Conservation (phyloP, 1,139 yeast genomes). For the Saccharomyces hybrid region DNA sequence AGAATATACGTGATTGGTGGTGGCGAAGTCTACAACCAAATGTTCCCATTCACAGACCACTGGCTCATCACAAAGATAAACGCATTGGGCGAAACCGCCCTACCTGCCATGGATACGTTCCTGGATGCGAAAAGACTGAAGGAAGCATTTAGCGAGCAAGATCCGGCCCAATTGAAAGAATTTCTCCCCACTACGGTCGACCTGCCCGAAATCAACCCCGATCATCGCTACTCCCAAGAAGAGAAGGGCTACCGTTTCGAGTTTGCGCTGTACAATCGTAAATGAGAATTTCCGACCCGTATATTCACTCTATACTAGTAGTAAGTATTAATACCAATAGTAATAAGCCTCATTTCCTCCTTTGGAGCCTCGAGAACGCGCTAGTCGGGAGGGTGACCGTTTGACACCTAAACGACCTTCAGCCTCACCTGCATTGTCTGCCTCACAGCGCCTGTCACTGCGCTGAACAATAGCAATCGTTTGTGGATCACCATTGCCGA, state of each 20-base stretch:
- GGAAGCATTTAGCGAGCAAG: slow-evolving; percentile 17
- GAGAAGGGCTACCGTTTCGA: slow-evolving; percentile 25
- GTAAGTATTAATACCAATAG: not conserved
- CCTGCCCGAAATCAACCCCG: slow-evolving; percentile 10
- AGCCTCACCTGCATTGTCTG: not conserved
- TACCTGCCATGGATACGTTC: slow-evolving; percentile 61
- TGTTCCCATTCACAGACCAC: slow-evolving; percentile 44
- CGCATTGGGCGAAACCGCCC: slow-evolving; percentile 26
- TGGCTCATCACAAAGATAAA: slow-evolving; percentile 70
- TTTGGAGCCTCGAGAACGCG: not conserved
- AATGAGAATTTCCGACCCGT: not conserved
- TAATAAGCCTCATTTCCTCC: not conserved
- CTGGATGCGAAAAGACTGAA: slow-evolving; percentile 23
- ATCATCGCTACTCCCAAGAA: slow-evolving; percentile 4
- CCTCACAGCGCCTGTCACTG: not conserved
- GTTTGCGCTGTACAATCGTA: slow-evolving; percentile 18
- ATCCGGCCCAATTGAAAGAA: slow-evolving; percentile 7
- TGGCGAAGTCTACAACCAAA: slow-evolving; percentile 68
- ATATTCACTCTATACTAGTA: not conserved
- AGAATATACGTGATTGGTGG: slow-evolving; percentile 87
- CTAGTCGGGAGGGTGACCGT: not conserved
- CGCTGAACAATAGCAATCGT: not conserved
- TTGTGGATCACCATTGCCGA: not conserved
- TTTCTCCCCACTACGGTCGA: slow-evolving; percentile 20
- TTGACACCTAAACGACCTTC: not conserved